Conservation (phyloP, 192 early-diverging fungal genomes). For the Rhizophagus sp. region DNA sequence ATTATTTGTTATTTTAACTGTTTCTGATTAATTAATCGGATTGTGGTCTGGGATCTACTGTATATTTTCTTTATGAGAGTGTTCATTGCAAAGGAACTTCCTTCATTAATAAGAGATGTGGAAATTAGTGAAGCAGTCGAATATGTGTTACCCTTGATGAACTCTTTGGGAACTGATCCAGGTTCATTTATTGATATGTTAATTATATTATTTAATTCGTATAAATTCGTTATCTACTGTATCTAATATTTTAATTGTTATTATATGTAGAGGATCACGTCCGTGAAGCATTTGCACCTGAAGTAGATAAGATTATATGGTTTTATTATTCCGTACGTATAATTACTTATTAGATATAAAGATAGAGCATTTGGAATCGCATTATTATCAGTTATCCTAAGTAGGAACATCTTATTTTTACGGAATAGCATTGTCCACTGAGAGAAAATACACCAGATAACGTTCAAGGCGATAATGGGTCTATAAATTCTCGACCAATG, state of each 20-base stretch:
- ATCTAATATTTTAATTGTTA: neutral
- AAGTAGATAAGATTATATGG: constrained; percentile 51
- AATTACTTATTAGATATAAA: neutral
- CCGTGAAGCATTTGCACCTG: constrained; percentile 43
- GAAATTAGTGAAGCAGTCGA: constrained; percentile 41
- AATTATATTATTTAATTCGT: neutral
- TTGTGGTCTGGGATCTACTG: neutral
- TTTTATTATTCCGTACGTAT: constrained; percentile 46
- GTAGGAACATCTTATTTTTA: neutral
- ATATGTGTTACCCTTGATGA: constrained; percentile 40
- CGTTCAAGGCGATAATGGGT: neutral
- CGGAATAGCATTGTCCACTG: constrained; percentile 10
- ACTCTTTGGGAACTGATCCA: constrained; percentile 38
- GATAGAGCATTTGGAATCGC: neutral
- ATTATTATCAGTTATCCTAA: neutral
- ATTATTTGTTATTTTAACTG: neutral
- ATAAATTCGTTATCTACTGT: neutral
- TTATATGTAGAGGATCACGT: constrained; percentile 39
- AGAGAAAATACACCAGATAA: constrained; percentile 12
- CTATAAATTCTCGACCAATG: neutral
- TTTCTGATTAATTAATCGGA: neutral
- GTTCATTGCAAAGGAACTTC: constrained; percentile 43
- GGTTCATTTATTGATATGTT: constrained; percentile 22
- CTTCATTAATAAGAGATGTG: constrained; percentile 37
- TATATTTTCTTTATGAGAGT: constrained; percentile 38